phyloP scores from a whole-genome alignment of 2,329 filamentous ascomycete species.

The Davidsoniella neocaledoniae region DNA sequence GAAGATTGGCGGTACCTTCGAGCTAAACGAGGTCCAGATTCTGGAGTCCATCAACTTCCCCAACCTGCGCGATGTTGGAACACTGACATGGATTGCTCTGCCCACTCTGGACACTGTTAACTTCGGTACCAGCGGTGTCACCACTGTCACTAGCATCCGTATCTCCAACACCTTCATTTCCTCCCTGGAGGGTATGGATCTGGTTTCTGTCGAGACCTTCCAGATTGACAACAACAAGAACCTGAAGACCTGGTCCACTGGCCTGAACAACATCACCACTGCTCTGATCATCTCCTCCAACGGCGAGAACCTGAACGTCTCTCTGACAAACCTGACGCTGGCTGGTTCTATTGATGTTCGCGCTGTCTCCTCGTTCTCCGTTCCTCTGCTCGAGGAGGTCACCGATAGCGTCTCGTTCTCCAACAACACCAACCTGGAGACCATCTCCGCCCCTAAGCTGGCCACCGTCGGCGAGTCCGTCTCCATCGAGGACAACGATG shows the following conservation, averaged over 20 bases:
- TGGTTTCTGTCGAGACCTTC: constrained; percentile 54
- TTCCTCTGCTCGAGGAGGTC: constrained; percentile 56
- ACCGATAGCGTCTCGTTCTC: constrained; percentile 73
- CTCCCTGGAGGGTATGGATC: constrained; percentile 64
- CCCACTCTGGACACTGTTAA: constrained; percentile 35
- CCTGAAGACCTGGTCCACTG: constrained; percentile 58
- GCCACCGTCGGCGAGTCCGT: constrained; percentile 45
- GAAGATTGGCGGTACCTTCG: constrained; percentile 53
- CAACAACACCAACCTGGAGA: constrained; percentile 50
- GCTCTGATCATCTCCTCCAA: constrained; percentile 65
- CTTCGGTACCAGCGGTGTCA: constrained; percentile 40
- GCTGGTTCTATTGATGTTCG: constrained; percentile 36
- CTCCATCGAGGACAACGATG: constrained; percentile 45
- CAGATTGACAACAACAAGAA: constrained; percentile 83
- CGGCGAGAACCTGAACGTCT: constrained; percentile 50
- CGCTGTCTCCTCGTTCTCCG: constrained; percentile 57
- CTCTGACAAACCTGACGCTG: constrained; percentile 61
- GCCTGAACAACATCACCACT: constrained; percentile 58
- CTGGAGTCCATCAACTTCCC: constrained; percentile 53
- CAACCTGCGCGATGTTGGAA: constrained; percentile 44
- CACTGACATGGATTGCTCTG: constrained; percentile 57
- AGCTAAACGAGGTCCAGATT: constrained; percentile 48
- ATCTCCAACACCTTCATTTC: constrained; percentile 78
- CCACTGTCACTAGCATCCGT: constrained; percentile 46
- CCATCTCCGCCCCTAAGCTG: constrained; percentile 50